A percentile compares a stretch with the other conserved stretches of the same genome.
phyloP scores from a whole-genome alignment of 257 asterid genomes.

The Schizonepeta tenuifolia region DNA sequence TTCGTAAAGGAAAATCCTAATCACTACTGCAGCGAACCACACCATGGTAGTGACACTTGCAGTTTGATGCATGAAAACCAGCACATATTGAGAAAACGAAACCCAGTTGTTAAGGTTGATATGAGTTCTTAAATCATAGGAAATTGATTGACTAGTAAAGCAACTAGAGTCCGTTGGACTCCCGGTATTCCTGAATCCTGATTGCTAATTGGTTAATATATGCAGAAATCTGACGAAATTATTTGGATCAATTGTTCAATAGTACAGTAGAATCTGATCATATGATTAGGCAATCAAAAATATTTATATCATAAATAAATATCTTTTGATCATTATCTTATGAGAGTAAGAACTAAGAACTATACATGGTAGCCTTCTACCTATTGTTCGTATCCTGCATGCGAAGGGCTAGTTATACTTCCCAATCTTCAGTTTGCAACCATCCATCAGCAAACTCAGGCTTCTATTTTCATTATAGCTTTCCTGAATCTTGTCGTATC shows the following conservation, averaged over 20 bases:
- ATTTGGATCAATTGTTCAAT: not conserved
- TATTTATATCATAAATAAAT: not conserved
- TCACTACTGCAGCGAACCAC: not conserved
- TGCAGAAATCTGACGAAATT: not conserved
- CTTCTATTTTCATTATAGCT: not conserved
- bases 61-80: not conserved
- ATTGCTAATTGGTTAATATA: not conserved
- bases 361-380: not conserved
- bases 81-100: not conserved
- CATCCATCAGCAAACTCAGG: not conserved
- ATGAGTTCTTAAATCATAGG: not conserved
- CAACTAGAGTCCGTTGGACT: not conserved
- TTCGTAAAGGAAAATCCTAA: not conserved
- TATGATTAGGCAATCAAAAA: not conserved
- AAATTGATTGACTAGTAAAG: not conserved
- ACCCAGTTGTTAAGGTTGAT: not conserved
- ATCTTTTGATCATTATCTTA: not conserved
- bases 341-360: not conserved
- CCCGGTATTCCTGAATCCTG: not conserved
- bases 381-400: not conserved
- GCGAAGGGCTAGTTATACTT: not conserved
- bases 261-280: not conserved
- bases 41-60: not conserved
- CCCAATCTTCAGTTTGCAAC: not conserved
- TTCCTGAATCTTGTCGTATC: not conserved